Evolutionary conservation across 495 filamentous ascomycete species (phyloP), one percentile per base, ranked within the genome.

Genomic region (Neurospora sp.): DNA sequence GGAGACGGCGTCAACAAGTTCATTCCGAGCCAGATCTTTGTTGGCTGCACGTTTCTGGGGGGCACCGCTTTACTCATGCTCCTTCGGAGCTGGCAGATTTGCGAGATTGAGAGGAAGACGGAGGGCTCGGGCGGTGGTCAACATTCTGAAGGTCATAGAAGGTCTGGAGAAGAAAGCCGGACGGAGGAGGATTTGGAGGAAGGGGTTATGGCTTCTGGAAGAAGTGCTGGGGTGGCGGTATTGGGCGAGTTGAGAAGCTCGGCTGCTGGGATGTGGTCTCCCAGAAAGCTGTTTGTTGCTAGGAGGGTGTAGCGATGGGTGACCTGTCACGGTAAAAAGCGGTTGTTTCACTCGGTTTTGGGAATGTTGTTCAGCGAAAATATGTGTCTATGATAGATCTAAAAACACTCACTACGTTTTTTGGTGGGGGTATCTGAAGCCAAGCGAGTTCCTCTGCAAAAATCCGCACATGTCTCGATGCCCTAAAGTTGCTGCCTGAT

Each of bases 21-120:
- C 69, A 39, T 76, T 12, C 66, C 66, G 11, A 41, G 72, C 39
- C 74, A 76, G 39, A 74, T 76, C 39, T 76, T 71, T 69, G 72
- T 76, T 6, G 74, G 74, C 5, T 66, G 42, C 27, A 76, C 71
- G 69, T 76, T 76, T 42, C n/a, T 76, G 18, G 74, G 69, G 6
- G 72, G 74, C 14, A 44, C 74, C 6, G 27, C 60, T 9, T 71
- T 69, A 5, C 39, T 76, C 23, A 71, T 72, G 74, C 39, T 71
- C 4, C 54, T 76, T n/a, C 18, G 74, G 4, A 72, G 69, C 39
- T 76, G 74, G 74, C 73, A 76, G 72, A 73, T 76, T 37, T 73
- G 14, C 1, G 74, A 75, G 37, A 73, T 75, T 42, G 74, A 75
- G 66, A 73, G 44, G 16, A 75, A 73, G 16, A 40, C 0, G 0